Evolutionary conservation across 352 stramenopile species (phyloP).

Genomic region (Pythium chondricola): DNA sequence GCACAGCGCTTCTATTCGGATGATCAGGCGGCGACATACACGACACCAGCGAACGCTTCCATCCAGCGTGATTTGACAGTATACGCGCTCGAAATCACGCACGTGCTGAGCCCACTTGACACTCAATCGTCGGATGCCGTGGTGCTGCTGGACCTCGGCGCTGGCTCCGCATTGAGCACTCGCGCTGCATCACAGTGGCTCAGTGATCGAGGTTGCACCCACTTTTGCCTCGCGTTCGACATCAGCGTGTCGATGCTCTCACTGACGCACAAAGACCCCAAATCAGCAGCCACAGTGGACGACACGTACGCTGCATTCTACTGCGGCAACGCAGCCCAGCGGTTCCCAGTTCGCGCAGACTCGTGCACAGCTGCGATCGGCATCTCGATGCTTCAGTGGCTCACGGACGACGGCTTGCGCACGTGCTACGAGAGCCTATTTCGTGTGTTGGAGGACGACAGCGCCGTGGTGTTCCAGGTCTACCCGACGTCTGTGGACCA

Average conservation of each 20-base stretch:
- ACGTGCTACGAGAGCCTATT: conserved; percentile 55
- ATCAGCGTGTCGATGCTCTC: conserved; percentile 75
- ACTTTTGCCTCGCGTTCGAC: conserved; percentile 59
- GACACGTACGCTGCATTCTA: conserved; percentile 30
- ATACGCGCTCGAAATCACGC: conserved; percentile 54
- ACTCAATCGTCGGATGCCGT: not conserved
- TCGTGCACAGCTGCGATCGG: conserved; percentile 49
- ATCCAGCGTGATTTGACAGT: conserved; percentile 68
- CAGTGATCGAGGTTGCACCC: conserved; percentile 18
- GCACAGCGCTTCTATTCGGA: conserved; percentile 57
- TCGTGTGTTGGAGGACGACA: conserved; percentile 18
- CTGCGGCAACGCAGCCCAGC: conserved; percentile 58
- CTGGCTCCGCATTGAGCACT: conserved; percentile 66
- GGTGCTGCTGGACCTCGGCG: conserved; percentile 58
- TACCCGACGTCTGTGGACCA: conserved; percentile 49
- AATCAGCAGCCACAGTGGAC: not conserved
- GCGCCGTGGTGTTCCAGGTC: conserved; percentile 57
- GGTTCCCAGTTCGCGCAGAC: conserved; percentile 39
- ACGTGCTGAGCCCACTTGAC: conserved; percentile 11
- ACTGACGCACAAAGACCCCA: conserved; percentile 13
- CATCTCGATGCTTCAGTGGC: conserved; percentile 83
- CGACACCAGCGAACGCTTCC: conserved; percentile 47
- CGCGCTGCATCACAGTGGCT: conserved; percentile 46
- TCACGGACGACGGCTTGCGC: conserved; percentile 46
- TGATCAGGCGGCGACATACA: conserved; percentile 60